Conservation (phyloP, 1,284 basidiomycete genomes). For the Malassezia equina region DNA sequence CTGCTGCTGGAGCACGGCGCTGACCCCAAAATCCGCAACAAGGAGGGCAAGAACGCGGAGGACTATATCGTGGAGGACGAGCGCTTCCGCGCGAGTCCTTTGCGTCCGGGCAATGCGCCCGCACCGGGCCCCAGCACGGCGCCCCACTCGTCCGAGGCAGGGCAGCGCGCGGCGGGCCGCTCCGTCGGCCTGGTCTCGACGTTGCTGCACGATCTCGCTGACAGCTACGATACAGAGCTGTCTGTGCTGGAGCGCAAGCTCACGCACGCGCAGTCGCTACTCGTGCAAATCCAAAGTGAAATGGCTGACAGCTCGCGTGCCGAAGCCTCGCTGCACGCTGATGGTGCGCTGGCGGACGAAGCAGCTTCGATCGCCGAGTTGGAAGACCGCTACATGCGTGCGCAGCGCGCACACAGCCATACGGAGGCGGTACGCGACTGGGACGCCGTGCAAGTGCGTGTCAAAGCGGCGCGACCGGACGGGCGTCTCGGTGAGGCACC, state of each 20-base stretch:
- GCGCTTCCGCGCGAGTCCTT: constrained; percentile 80
- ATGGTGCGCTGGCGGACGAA: constrained; percentile 60
- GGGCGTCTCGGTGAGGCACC: constrained; percentile 16
- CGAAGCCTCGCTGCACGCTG: constrained; percentile 57
- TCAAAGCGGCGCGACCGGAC: constrained; percentile 28
- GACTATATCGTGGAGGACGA: constrained; percentile 99
- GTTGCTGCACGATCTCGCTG: constrained; percentile 78
- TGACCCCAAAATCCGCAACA: constrained; percentile 87
- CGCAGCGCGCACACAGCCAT: constrained; percentile 69
- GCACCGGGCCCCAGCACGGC: constrained; percentile 18
- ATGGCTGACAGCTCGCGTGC: constrained; percentile 75
- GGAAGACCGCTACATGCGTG: constrained; percentile 60
- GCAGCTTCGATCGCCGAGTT: constrained; percentile 58
- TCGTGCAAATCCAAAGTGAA: constrained; percentile 80
- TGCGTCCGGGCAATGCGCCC: constrained; percentile 14
- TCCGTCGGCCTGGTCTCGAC: constrained; percentile 66
- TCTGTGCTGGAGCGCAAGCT: constrained; percentile 83
- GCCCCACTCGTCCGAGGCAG: constrained; percentile 76
- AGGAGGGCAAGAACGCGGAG: constrained; percentile 92
- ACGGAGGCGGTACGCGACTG: constrained; percentile 30
- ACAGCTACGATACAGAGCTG: constrained; percentile 87
- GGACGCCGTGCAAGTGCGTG: constrained; percentile 23
- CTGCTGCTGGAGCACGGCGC: constrained; percentile 92
- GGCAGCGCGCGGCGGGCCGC: constrained; percentile 71
- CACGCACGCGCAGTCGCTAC: constrained; percentile 74